Conservation (phyloP, 2,329 filamentous ascomycete genomes). For the Cytospora piceicola region DNA sequence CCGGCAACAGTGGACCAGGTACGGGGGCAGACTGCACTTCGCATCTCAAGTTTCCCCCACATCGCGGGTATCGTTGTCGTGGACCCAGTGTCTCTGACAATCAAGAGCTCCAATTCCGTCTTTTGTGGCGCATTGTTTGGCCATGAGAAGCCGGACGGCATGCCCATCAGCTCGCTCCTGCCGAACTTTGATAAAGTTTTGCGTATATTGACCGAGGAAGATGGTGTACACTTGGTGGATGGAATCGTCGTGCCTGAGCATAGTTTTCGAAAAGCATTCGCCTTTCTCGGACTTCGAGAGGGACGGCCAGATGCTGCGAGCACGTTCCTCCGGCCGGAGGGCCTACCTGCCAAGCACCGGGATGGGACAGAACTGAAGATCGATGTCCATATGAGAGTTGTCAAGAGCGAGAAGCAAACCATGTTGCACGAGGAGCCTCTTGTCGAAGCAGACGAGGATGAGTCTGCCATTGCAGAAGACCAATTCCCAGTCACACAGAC, state of each 20-base stretch:
- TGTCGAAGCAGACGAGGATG: conserved; percentile 62
- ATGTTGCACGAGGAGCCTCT: conserved; percentile 65
- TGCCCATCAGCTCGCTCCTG: conserved; percentile 78
- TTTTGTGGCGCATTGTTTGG: conserved; percentile 94
- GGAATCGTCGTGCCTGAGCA: conserved; percentile 98
- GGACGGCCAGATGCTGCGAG: conserved; percentile 77
- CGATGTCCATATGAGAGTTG: conserved; percentile 94
- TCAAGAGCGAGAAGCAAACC: conserved; percentile 78
- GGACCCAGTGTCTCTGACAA: conserved; percentile 73
- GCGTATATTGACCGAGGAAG: conserved; percentile 80
- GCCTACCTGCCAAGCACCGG: conserved; percentile 81
- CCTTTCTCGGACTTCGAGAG: conserved; percentile 81
- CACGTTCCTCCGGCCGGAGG: conserved; percentile 81
- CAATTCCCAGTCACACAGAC: conserved; percentile 57
- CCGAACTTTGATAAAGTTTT: conserved; percentile 87
- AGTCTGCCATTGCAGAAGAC: conserved; percentile 47
- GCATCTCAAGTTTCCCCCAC: conserved; percentile 92
- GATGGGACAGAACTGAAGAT: conserved; percentile 92
- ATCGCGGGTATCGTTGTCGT: conserved; percentile 97
- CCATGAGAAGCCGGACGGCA: conserved; percentile 79
- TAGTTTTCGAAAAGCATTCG: conserved; percentile 87
- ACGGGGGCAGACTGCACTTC: conserved; percentile 70
- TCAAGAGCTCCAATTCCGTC: conserved; percentile 92
- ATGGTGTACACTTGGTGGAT: conserved; percentile 80
- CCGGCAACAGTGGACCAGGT: conserved; percentile 81